Percentiles rank a stretch among this genome's conserved stretches.
Conservation (phyloP, 2,329 filamentous ascomycete species). For the Hypoxylon sp. region DNA sequence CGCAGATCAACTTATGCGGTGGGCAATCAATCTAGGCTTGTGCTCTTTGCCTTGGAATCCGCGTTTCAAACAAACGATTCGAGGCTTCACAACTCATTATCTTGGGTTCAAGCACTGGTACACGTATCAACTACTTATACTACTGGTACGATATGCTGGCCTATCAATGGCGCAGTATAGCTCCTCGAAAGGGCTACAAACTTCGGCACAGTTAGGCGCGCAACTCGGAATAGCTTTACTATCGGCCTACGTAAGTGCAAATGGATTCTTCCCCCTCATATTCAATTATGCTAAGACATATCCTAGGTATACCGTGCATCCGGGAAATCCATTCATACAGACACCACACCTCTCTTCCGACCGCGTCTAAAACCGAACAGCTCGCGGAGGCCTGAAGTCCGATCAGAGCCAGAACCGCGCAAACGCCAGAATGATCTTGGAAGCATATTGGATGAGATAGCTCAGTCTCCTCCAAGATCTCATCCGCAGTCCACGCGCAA, state of each 20-base stretch:
- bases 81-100: conserved; percentile 73
- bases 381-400: conserved; percentile 44
- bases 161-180: conserved; percentile 60
- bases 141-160: conserved; percentile 69
- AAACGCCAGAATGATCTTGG: conserved; percentile 50
- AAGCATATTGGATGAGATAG: conserved; percentile 52
- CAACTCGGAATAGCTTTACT: conserved; percentile 70
- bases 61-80: conserved; percentile 70
- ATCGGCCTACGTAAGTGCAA: conserved; percentile 66
- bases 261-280: neutral
- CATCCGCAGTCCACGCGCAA: conserved; percentile 4
- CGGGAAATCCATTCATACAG: conserved; percentile 65
- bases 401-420: conserved; percentile 57
- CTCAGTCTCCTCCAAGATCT: conserved; percentile 32
- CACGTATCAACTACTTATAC: conserved; percentile 72
- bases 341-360: conserved; percentile 70
- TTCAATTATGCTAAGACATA: conserved; percentile 44
- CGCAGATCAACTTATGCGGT: conserved; percentile 60
- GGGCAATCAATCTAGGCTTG: conserved; percentile 65
- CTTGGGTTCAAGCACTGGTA: conserved; percentile 76
- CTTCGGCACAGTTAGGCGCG: conserved; percentile 63
- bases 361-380: conserved; percentile 46
- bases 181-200: conserved; percentile 57
- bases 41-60: conserved; percentile 78
- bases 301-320: conserved; percentile 64